A percentile compares a stretch with the other conserved stretches of the same genome.
These are phyloP conservation scores for Arthrobotrys sphaeroides DNA, from an alignment of 2,329 filamentous ascomycete genomes.

Conservation along the genomic window DNA sequence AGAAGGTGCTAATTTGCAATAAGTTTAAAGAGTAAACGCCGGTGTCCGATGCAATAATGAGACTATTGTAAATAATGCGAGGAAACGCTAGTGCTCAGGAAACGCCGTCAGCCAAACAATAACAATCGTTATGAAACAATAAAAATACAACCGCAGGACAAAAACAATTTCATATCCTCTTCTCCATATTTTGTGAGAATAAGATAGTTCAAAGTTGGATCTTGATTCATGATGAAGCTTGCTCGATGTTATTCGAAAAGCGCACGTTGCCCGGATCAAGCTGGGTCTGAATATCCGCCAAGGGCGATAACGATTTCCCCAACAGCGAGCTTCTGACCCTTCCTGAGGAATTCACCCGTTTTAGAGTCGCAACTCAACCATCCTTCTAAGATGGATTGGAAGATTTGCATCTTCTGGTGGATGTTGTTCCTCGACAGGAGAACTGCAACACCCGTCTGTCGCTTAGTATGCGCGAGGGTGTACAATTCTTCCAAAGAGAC, in stretches of 20 bases:
- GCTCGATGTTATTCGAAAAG: not conserved
- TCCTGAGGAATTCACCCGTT: conserved; percentile 55
- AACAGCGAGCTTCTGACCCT: conserved; percentile 47
- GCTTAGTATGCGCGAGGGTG: conserved; percentile 73
- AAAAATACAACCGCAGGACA: not conserved
- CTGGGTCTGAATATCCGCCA: conserved; percentile 38
- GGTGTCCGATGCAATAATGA: conserved; percentile 39
- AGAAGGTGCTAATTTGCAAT: not conserved
- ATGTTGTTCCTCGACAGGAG: conserved; percentile 56
- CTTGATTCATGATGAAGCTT: not conserved
- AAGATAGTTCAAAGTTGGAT: conserved; percentile 9
- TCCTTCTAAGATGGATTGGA: conserved; percentile 56
- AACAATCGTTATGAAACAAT: not conserved
- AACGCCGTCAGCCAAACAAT: conserved; percentile 4
- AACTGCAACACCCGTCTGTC: conserved; percentile 64
- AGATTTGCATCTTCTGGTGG: conserved; percentile 56
- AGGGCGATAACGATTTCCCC: conserved; percentile 51
- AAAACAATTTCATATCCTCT: conserved; percentile 31
- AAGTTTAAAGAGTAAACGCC: conserved; percentile 46
- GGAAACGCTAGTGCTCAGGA: conserved; percentile 3
- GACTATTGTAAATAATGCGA: conserved; percentile 1
- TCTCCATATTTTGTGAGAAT: conserved; percentile 54
- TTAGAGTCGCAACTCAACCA: conserved; percentile 56
- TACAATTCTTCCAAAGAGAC: conserved; percentile 76
- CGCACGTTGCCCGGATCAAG: not conserved